These are phyloP conservation scores for Cadophora malorum DNA, from an alignment of 2,329 filamentous ascomycete species.

Conservation along the genomic window DNA sequence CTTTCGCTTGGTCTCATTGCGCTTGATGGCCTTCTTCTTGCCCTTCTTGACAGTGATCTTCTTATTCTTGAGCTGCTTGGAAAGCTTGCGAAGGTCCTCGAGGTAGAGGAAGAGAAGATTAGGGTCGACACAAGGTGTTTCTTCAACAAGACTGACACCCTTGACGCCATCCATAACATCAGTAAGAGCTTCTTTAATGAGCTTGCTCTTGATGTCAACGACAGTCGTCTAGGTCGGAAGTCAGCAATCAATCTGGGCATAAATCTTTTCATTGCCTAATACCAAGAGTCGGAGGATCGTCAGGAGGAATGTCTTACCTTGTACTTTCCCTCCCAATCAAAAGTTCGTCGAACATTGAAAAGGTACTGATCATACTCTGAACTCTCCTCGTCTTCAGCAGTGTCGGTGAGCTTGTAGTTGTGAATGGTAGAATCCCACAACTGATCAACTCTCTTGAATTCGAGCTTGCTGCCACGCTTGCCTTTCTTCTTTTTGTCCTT, in stretches of 20 bases:
- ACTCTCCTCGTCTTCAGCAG: conserved; percentile 64
- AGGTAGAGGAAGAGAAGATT: conserved; percentile 77
- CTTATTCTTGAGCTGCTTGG: conserved; percentile 68
- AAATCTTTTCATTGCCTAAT: not conserved
- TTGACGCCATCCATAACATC: conserved; percentile 79
- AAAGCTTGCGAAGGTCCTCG: conserved; percentile 71
- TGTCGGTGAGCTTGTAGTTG: conserved; percentile 73
- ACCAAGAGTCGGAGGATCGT: not conserved
- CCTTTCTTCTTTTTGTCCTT: conserved; percentile 50
- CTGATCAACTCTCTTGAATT: conserved; percentile 74
- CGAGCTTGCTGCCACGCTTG: conserved; percentile 59
- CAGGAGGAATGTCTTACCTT: conserved; percentile 44
- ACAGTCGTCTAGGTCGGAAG: conserved; percentile 55
- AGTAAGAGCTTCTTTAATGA: conserved; percentile 72
- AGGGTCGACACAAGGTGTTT: conserved; percentile 75
- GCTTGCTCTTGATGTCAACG: conserved; percentile 86
- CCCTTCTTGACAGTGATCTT: conserved; percentile 58
- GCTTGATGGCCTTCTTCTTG: conserved; percentile 66
- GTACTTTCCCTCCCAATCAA: conserved; percentile 86
- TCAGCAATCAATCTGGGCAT: conserved; percentile 23
- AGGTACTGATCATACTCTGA: conserved; percentile 79
- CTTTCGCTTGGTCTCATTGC: conserved; percentile 61
- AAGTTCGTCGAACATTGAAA: conserved; percentile 82
- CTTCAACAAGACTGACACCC: conserved; percentile 79
- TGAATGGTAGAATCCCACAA: conserved; percentile 64